Percentiles rank a stretch among this genome's conserved stretches.
Conservation (phyloP, 1,139 yeast species). For the Zygoascus hellenicus region DNA sequence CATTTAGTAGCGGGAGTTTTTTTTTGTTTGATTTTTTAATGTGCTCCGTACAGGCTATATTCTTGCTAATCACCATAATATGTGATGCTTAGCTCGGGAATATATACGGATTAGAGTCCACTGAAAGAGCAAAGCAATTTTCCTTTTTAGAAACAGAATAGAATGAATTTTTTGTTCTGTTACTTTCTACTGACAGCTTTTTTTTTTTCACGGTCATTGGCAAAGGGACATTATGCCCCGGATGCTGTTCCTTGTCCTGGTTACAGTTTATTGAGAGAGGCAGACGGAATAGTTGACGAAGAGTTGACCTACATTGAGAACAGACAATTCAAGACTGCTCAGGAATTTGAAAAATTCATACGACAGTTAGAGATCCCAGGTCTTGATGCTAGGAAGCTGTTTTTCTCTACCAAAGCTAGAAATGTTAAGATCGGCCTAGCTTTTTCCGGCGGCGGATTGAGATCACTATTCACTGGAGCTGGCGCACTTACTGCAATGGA, state of each 20-base stretch:
- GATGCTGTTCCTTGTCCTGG: constrained; percentile 17
- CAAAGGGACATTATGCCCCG: constrained; percentile 15
- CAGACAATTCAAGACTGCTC: constrained; percentile 10
- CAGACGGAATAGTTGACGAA: constrained; percentile 12
- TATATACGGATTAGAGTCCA: too few species aligned
- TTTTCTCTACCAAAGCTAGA: constrained; percentile 19
- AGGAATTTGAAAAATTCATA: constrained; percentile 31
- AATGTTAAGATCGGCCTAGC: constrained; percentile 43
- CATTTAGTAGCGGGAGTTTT: too few species aligned
- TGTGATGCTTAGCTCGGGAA: too few species aligned
- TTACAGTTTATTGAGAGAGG: constrained; percentile 14
- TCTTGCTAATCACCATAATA: too few species aligned
- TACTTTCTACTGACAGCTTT: too few species aligned
- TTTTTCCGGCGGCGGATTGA: constrained; percentile 69
- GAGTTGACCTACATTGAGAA: constrained; percentile 13
- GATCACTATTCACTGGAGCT: constrained; percentile 63
- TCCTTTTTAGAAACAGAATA: too few species aligned
- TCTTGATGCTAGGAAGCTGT: constrained; percentile 33
- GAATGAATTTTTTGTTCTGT: too few species aligned
- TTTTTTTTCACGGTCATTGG: too few species aligned
- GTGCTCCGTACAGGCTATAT: too few species aligned
- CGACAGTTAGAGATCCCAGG: constrained; percentile 25
- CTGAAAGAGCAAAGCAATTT: too few species aligned
- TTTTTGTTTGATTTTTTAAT: too few species aligned
- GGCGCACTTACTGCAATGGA: constrained; percentile 37